phyloP scores from a whole-genome alignment of 2,329 filamentous ascomycete genomes.

The Monilinia vaccinii-corymbosi region DNA sequence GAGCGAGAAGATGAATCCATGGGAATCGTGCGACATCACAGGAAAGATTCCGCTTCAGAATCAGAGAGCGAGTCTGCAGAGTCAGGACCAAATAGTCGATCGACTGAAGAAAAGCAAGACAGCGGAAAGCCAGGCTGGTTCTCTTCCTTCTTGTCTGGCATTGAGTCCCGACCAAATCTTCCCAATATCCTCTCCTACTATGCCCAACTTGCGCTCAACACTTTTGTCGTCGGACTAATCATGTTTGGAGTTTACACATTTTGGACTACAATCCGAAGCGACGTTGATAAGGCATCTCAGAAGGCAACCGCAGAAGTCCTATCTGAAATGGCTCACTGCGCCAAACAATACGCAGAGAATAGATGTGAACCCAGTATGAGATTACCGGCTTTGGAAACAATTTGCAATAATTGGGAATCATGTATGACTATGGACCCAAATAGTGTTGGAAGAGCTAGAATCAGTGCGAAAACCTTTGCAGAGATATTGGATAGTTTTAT shows the following conservation, averaged over 20 bases:
- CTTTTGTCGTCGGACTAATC: conserved; percentile 37
- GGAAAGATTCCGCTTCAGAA: conserved; percentile 31
- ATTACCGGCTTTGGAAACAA: conserved; percentile 60
- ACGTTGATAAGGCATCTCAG: conserved; percentile 43
- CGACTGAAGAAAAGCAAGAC: conserved; percentile 27
- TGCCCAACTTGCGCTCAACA: conserved; percentile 47
- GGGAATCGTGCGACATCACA: conserved; percentile 28
- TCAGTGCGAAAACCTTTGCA: conserved; percentile 81
- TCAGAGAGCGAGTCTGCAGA: conserved; percentile 33
- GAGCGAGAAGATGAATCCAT: conserved; percentile 16
- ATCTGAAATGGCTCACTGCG: conserved; percentile 73
- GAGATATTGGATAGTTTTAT: conserved; percentile 92
- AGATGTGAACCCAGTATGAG: conserved; percentile 58
- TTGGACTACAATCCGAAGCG: conserved; percentile 25
- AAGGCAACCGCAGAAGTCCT: conserved; percentile 56
- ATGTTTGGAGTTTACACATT: conserved; percentile 30
- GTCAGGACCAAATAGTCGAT: conserved; percentile 19
- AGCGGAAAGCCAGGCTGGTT: conserved; percentile 30
- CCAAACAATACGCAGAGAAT: conserved; percentile 66
- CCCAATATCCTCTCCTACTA: conserved; percentile 59
- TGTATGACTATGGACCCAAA: conserved; percentile 83
- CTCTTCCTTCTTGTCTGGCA: conserved; percentile 47
- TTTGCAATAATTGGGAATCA: conserved; percentile 73
- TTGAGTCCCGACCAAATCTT: conserved; percentile 56
- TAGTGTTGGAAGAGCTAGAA: conserved; percentile 66